Evolutionary conservation across 306 rosid species (phyloP), one percentile per base, ranked within the genome.

Genomic region (Vigna hirtella): DNA sequence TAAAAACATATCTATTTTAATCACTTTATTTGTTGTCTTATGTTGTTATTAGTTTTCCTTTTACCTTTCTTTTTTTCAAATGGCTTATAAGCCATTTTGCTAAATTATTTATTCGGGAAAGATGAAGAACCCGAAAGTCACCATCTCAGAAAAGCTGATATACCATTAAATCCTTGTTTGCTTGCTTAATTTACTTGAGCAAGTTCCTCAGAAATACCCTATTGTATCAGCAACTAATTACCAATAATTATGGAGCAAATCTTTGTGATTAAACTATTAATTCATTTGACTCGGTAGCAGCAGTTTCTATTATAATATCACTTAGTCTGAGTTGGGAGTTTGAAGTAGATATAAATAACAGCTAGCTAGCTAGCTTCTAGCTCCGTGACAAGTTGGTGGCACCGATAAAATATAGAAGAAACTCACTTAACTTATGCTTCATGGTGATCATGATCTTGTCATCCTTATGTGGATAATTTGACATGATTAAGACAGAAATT

Each of bases 101-200:
- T 79, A 85, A 52, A 81, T 57, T 83, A 68, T 81, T 83, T 69
- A 50, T 24, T 79, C 22, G 80, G 80, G 77, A 77, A n/a, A 7
- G 59, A 74, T 51, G 52, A 56, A n/a, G 56, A 30, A 30, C 58
- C 49, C 40, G 57, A 66, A 49, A 84, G 32, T 82, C 40, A 76
- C 82, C 26, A 73, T 61, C 9, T 72, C 75, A 66, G 9, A 45
- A 67, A 66, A 38, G 51, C 72, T 26, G 24, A 76, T 40, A 43
- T 43, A 43, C 11, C 13, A 63, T 71, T 75, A 28, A 51, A 36
- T 51, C 79, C 78, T 79, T 89, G 89, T 92, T 90, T 90, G 88
- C 94, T 90, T 92, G 93, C 90, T 86, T 83, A 22, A 22, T 22
- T 45, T 81, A 57, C 67, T 55, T 64, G 77, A 87, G 90, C 90